Evolutionary conservation across 805 yeast species (phyloP).

Genomic region (Metschnikowia lochheadii): DNA sequence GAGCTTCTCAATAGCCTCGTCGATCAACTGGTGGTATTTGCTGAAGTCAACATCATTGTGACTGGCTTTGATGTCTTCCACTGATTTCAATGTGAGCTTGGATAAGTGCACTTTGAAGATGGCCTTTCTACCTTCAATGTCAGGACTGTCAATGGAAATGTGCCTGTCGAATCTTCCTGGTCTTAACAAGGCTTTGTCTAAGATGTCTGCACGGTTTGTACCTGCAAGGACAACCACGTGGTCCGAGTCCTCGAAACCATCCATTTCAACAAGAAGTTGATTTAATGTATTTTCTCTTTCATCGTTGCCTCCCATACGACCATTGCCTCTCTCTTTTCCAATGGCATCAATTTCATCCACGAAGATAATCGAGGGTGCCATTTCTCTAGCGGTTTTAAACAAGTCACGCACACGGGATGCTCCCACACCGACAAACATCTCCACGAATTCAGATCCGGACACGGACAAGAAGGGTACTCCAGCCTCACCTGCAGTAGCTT

Average conservation of each 20-base stretch:
- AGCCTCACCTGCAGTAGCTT: slow-evolving; percentile 99
- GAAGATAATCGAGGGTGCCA: slow-evolving; percentile 94
- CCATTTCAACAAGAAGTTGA: slow-evolving; percentile 97
- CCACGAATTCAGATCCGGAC: slow-evolving; percentile 96
- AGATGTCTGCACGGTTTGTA: slow-evolving; percentile 91
- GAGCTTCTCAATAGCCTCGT: slow-evolving; percentile 36
- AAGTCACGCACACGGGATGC: slow-evolving; percentile 96
- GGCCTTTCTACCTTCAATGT: slow-evolving; percentile 89
- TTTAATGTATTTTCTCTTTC: slow-evolving; percentile 96
- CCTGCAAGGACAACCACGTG: slow-evolving; percentile 97
- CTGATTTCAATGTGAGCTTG: slow-evolving; percentile 54
- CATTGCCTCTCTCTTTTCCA: slow-evolving; percentile 83
- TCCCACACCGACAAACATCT: slow-evolving; percentile 99
- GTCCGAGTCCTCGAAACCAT: slow-evolving; percentile 86
- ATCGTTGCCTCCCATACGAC: slow-evolving; percentile 82
- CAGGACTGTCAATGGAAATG: slow-evolving; percentile 87
- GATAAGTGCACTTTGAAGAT: slow-evolving; percentile 83
- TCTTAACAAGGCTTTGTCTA: slow-evolving; percentile 89
- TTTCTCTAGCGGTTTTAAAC: slow-evolving; percentile 85
- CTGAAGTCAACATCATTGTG: slow-evolving; percentile 38
- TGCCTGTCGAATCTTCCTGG: slow-evolving; percentile 98
- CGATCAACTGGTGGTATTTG: slow-evolving; percentile 36
- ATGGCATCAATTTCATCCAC: slow-evolving; percentile 99
- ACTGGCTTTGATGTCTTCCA: slow-evolving; percentile 34
- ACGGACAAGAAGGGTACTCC: slow-evolving; percentile 95